Conservation (phyloP, 495 filamentous ascomycete genomes). For the Hamigera avellanea region DNA sequence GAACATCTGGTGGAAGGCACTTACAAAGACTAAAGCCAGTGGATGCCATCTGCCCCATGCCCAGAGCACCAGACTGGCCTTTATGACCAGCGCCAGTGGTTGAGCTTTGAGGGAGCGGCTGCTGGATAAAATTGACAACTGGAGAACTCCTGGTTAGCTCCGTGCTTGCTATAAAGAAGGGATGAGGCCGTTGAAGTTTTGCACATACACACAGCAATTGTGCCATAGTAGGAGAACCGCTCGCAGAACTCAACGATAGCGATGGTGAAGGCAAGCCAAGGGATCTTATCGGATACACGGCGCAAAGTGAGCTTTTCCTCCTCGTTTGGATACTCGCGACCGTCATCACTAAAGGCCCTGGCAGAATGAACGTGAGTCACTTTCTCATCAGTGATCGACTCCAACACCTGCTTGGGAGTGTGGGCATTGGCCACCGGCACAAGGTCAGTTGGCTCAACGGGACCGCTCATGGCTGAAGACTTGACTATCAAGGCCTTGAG, state of each 20-base stretch:
- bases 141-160: conserved; percentile 8
- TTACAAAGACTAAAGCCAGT: conserved; percentile 39
- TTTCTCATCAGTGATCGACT: background rate
- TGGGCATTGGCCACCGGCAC: conserved; percentile 6
- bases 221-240: conserved; percentile 51
- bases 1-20: background rate
- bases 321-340: conserved; percentile 32
- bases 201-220: conserved; percentile 44
- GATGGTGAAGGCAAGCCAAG: conserved; percentile 45
- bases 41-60: conserved; percentile 47
- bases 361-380: background rate
- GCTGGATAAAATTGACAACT: conserved; percentile 44
- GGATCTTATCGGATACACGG: conserved; percentile 46
- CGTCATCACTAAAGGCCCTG: conserved; percentile 1
- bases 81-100: conserved; percentile 34
- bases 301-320: conserved; percentile 40
- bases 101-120: conserved; percentile 38
- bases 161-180: conserved; percentile 1
- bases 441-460: conserved; percentile 3
- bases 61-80: conserved; percentile 33
- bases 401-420: background rate
- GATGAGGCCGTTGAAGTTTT: conserved; percentile 1
- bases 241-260: conserved; percentile 33
- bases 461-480: conserved; percentile 4
- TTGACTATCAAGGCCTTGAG: too few species aligned